Evolutionary conservation across 2,329 filamentous ascomycete genomes (phyloP).

Genomic region (Sarocladium kiliense): DNA sequence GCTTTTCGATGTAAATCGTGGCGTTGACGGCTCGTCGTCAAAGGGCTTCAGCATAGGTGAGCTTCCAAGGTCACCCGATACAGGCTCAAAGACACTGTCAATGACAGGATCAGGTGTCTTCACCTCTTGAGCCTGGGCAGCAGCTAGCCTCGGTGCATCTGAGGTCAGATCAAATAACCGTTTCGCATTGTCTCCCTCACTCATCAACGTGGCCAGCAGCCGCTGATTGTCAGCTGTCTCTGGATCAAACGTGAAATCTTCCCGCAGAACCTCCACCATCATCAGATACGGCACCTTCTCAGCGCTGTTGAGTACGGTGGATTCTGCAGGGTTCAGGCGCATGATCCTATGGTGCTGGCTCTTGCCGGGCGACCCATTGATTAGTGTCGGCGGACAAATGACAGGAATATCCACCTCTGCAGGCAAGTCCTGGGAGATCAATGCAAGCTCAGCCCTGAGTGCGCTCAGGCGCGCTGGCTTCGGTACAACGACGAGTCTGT

Average conservation of each 20-base stretch:
- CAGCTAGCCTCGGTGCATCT: conserved; percentile 55
- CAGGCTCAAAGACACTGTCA: conserved; percentile 82
- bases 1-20: conserved; percentile 18
- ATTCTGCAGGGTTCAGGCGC: conserved; percentile 75
- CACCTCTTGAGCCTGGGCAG: conserved; percentile 29
- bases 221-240: conserved; percentile 67
- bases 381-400: conserved; percentile 70
- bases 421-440: conserved; percentile 76
- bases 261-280: conserved; percentile 76
- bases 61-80: conserved; percentile 70
- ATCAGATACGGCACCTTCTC: conserved; percentile 81
- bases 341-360: conserved; percentile 81
- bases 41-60: conserved; percentile 61
- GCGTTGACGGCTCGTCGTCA: conserved; percentile 38
- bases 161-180: conserved; percentile 62
- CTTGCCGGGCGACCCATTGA: conserved; percentile 66
- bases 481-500: conserved; percentile 75
- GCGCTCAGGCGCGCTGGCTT: conserved; percentile 79
- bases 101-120: conserved; percentile 38
- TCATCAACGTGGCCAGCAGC: conserved; percentile 52
- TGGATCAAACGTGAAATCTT: conserved; percentile 80
- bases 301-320: conserved; percentile 80
- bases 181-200: conserved; percentile 54
- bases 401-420: conserved; percentile 80
- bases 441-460: conserved; percentile 71